These are phyloP conservation scores for Phyllosticta ampelicida DNA, from an alignment of 2,329 filamentous ascomycete genomes.

Conservation along the genomic window DNA sequence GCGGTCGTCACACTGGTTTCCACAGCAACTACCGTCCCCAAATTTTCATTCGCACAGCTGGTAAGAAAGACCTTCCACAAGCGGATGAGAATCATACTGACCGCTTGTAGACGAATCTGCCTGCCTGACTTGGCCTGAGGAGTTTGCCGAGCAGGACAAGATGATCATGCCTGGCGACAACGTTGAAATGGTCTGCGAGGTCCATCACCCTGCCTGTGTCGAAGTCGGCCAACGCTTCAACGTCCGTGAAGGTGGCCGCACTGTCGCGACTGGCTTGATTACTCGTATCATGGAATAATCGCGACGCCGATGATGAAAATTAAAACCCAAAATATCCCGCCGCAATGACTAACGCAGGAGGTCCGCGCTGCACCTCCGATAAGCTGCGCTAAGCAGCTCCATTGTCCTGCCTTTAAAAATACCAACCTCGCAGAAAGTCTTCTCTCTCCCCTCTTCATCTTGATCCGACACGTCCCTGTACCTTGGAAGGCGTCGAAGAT, in stretches of 20 bases:
- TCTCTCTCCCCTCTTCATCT: slow-evolving; percentile 6
- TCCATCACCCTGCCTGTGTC: slow-evolving; percentile 75
- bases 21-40: slow-evolving; percentile 93
- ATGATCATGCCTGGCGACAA: slow-evolving; percentile 98
- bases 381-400: slow-evolving; percentile 1
- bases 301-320: neutral
- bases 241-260: slow-evolving; percentile 86
- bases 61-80: slow-evolving; percentile 41
- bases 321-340: slow-evolving; percentile 1
- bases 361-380: neutral
- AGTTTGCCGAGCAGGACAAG: slow-evolving; percentile 61
- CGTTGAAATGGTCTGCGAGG: slow-evolving; percentile 86
- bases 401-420: slow-evolving; percentile 3
- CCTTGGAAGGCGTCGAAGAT: slow-evolving; percentile 9
- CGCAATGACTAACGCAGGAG: neutral
- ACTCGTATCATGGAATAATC: slow-evolving; percentile 27
- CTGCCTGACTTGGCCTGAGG: slow-evolving; percentile 77
- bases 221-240: slow-evolving; percentile 95
- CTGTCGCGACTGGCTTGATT: slow-evolving; percentile 30
- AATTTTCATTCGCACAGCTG: slow-evolving; percentile 88
- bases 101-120: slow-evolving; percentile 49
- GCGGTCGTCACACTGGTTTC: slow-evolving; percentile 94
- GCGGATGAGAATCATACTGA: neutral
- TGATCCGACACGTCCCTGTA: slow-evolving; percentile 3
- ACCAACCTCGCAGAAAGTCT: neutral